Evolutionary conservation across 352 stramenopile genomes (phyloP).

Genomic region (Thalassiosira mediterranea): DNA sequence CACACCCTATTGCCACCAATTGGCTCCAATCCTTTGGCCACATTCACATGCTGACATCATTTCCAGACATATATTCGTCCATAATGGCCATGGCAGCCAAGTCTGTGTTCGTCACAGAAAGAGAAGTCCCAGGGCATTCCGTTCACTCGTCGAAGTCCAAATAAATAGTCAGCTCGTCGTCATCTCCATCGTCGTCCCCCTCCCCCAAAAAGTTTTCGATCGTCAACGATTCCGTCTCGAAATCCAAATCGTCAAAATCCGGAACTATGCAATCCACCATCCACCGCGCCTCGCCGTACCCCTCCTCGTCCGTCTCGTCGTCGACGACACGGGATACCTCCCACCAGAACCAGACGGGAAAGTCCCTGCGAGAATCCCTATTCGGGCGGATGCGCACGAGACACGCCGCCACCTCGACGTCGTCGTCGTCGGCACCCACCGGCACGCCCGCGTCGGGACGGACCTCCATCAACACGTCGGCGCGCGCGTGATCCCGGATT

Average conservation of each 20-base stretch:
- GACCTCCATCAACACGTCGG: slow-evolving; percentile 44
- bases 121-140: no score
- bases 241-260: slow-evolving; percentile 59
- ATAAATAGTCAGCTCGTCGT: slow-evolving; percentile 35
- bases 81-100: no score
- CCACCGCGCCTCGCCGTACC: slow-evolving; percentile 17
- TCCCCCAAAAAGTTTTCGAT: slow-evolving; percentile 40
- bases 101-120: no score
- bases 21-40: no score
- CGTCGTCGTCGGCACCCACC: slow-evolving; percentile 13
- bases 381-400: slow-evolving; percentile 38
- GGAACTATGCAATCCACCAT: slow-evolving; percentile 54
- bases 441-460: not conserved
- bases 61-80: no score
- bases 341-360: slow-evolving; percentile 57
- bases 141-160: slow-evolving; percentile 28
- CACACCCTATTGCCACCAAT: no score
- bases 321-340: slow-evolving; percentile 34
- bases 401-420: slow-evolving; percentile 2
- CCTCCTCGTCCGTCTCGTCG: not conserved
- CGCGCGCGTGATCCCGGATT: slow-evolving; percentile 28
- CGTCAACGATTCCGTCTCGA: slow-evolving; percentile 43
- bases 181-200: slow-evolving; percentile 24
- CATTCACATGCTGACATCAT: no score
- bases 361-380: not conserved